Evolutionary conservation across 2,329 filamentous ascomycete species (phyloP).

Genomic region (Hypoxylon rubiginosum): DNA sequence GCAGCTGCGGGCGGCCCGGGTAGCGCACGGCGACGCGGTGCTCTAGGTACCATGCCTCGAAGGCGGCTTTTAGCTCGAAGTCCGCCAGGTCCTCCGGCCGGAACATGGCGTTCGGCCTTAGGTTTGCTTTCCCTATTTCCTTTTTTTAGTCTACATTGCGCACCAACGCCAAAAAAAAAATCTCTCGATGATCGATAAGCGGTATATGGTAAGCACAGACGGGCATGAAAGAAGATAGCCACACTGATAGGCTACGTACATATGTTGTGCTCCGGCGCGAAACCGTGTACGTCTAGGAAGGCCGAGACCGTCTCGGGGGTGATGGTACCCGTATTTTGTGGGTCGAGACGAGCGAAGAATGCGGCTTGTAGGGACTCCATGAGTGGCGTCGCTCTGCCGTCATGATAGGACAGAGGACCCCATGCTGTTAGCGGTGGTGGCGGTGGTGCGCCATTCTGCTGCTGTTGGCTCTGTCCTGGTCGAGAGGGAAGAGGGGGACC

Average conservation of each 20-base stretch:
- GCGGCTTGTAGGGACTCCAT: conserved; percentile 33
- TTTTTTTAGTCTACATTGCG: too few relatives aligned
- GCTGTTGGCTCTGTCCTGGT: conserved; percentile 6
- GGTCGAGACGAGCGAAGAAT: conserved; percentile 38
- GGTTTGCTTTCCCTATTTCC: conserved; percentile 33
- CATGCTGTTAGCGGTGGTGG: conserved; percentile 14
- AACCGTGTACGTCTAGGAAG: conserved; percentile 36
- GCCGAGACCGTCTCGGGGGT: conserved; percentile 36
- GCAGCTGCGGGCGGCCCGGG: conserved; percentile 20
- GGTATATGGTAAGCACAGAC: too few relatives aligned
- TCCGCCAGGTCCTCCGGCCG: conserved; percentile 34
- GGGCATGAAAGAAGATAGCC: too few relatives aligned
- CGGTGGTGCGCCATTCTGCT: background rate
- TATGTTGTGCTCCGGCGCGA: conserved; percentile 31
- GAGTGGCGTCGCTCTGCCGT: conserved; percentile 37
- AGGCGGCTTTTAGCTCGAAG: too few relatives aligned
- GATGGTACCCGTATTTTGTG: conserved; percentile 33
- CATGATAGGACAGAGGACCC: conserved; percentile 26
- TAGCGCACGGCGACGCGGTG: conserved; percentile 28
- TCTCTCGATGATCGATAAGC: too few relatives aligned
- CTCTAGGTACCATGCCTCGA: too few relatives aligned
- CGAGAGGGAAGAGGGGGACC: conserved; percentile 14
- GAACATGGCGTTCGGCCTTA: conserved; percentile 34
- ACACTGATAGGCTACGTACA: conserved; percentile 35
- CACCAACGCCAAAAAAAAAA: too few relatives aligned